Conservation (phyloP, 1,284 basidiomycete species). For the Phylloporus gajari region DNA sequence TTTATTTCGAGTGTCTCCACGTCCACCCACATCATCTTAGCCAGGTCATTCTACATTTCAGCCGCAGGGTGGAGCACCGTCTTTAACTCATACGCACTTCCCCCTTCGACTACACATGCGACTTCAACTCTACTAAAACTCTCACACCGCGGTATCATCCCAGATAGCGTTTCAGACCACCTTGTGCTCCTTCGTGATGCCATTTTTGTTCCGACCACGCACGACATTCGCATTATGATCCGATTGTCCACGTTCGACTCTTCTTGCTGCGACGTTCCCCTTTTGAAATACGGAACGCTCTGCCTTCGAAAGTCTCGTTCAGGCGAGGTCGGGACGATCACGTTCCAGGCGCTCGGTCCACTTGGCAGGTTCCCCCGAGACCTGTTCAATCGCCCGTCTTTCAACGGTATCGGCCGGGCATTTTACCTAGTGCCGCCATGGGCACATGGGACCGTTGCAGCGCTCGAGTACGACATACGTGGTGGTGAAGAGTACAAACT, state of each 20-base stretch:
- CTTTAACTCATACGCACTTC: conserved; percentile 25
- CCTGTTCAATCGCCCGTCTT: conserved; percentile 21
- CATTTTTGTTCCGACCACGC: conserved; percentile 15
- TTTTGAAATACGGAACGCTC: conserved; percentile 20
- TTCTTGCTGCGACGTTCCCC: not conserved
- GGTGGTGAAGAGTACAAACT: not conserved
- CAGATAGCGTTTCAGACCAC: not conserved
- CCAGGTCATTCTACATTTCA: conserved; percentile 14
- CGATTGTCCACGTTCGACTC: conserved; percentile 1
- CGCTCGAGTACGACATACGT: conserved; percentile 29
- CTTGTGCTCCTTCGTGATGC: conserved; percentile 22
- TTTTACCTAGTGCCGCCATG: conserved; percentile 12
- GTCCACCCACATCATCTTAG: conserved; percentile 33
- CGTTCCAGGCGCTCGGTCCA: conserved; percentile 20
- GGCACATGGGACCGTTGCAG: conserved; percentile 4
- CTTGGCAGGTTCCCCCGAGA: not conserved
- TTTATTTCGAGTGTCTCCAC: conserved; percentile 22
- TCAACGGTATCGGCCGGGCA: conserved; percentile 25
- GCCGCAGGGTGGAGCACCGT: conserved; percentile 21
- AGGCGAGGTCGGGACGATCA: conserved; percentile 17
- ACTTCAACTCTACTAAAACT: conserved; percentile 1
- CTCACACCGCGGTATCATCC: conserved; percentile 23
- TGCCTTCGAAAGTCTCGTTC: conserved; percentile 13
- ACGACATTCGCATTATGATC: conserved; percentile 25
- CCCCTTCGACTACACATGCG: not conserved